Conservation (phyloP, 306 rosid species). For the Vigna unguiculata region DNA sequence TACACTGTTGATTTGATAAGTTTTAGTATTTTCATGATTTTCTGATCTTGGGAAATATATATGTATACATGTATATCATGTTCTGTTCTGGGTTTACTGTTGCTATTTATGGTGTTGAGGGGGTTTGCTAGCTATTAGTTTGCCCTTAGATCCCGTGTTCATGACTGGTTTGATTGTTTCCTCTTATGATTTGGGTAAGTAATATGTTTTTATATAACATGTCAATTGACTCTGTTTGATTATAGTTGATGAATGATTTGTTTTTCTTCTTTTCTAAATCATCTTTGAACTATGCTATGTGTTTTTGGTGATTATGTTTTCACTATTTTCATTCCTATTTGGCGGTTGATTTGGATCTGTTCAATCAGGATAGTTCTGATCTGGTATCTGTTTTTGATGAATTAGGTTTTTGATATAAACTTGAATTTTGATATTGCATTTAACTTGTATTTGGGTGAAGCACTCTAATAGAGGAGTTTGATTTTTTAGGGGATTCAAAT, state of each 20-base stretch:
- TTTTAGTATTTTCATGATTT: background rate
- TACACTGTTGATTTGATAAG: conserved; percentile 11
- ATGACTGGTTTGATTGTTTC: conserved; percentile 21
- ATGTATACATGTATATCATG: background rate
- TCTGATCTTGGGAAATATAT: background rate
- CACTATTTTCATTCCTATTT: background rate
- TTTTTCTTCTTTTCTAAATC: background rate
- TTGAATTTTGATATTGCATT: background rate
- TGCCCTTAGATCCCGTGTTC: conserved; percentile 22
- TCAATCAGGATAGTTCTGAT: conserved; percentile 26
- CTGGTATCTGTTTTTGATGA: background rate
- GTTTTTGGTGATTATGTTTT: background rate
- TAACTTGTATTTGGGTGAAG: too few species aligned
- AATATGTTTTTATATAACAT: background rate
- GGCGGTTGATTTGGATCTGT: conserved; percentile 41
- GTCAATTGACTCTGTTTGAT: conserved; percentile 29
- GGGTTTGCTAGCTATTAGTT: conserved; percentile 22
- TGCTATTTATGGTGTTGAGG: background rate
- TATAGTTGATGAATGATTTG: conserved; percentile 21
- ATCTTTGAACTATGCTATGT: conserved; percentile 15
- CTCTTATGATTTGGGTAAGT: conserved; percentile 1
- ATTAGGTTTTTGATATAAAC: background rate
- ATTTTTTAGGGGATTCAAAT: background rate
- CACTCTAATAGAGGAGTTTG: too few species aligned
- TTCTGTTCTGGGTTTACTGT: background rate